phyloP scores from a whole-genome alignment of 1,284 basidiomycete species.

The Naganishia albida region DNA sequence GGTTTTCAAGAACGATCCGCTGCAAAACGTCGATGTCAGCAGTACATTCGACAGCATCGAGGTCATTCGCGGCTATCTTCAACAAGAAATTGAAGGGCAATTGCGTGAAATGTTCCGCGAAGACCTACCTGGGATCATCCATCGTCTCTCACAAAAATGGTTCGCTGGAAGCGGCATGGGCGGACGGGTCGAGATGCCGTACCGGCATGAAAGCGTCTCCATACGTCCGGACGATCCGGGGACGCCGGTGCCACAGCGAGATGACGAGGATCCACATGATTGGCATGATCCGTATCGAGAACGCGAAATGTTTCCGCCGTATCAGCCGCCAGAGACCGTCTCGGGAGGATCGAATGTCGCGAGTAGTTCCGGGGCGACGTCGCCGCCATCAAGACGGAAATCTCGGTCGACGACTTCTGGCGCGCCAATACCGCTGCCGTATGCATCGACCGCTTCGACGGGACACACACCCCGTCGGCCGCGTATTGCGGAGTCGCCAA shows the following conservation, averaged over 20 bases:
- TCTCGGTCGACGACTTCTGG: conserved; percentile 23
- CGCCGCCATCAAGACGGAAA: conserved; percentile 16
- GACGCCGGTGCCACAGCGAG: conserved; percentile 20
- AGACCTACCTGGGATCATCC: conserved; percentile 95
- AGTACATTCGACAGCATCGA: conserved; percentile 98
- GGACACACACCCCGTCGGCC: background rate
- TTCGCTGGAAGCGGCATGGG: conserved; percentile 50
- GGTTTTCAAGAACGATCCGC: conserved; percentile 98
- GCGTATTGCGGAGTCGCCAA: conserved; percentile 45
- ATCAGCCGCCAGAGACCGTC: conserved; percentile 49
- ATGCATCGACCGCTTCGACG: conserved; percentile 11
- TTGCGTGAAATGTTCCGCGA: conserved; percentile 97
- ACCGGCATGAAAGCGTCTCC: conserved; percentile 40
- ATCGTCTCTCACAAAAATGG: conserved; percentile 93
- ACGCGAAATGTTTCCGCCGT: conserved; percentile 47
- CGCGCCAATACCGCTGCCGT: conserved; percentile 27
- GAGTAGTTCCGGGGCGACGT: conserved; percentile 28
- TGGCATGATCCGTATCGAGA: conserved; percentile 49
- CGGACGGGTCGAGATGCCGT: conserved; percentile 52
- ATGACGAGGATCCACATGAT: conserved; percentile 57
- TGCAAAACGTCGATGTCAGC: conserved; percentile 96
- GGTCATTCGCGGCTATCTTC: conserved; percentile 95
- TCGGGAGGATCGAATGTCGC: conserved; percentile 8
- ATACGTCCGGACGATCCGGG: conserved; percentile 29
- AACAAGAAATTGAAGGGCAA: conserved; percentile 95